These are phyloP conservation scores for Xylaria grammica DNA, from an alignment of 495 filamentous ascomycete genomes.

Conservation along the genomic window DNA sequence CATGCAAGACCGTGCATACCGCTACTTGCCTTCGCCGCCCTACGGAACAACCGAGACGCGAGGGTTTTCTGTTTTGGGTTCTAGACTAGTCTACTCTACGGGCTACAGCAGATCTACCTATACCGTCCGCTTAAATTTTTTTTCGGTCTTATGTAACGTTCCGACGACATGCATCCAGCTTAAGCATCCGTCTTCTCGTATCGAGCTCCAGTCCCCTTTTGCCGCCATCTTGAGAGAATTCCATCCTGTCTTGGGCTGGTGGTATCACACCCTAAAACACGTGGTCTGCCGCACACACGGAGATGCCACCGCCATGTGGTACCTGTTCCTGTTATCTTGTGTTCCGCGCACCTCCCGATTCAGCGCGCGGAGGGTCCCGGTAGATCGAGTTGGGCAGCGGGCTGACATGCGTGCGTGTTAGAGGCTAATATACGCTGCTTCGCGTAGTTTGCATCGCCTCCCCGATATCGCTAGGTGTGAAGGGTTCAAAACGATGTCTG, in stretches of 20 bases:
- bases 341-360: too few species aligned
- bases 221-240: neutral
- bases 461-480: too few species aligned
- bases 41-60: neutral
- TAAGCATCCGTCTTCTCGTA: neutral
- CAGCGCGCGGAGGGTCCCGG: too few species aligned
- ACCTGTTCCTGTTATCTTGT: neutral
- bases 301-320: neutral
- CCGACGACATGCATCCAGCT: neutral
- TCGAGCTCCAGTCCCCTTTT: neutral
- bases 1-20: neutral
- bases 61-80: neutral
- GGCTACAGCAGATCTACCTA: too few species aligned
- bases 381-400: too few species aligned
- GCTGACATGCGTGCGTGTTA: too few species aligned
- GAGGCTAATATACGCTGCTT: too few species aligned
- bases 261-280: neutral
- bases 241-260: neutral
- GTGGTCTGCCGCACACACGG: neutral
- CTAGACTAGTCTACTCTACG: neutral
- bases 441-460: too few species aligned
- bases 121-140: neutral
- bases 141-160: slow-evolving; percentile 1
- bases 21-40: neutral
- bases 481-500: too few species aligned